phyloP scores from a whole-genome alignment of 306 rosid species.

The Rosa lucieae region DNA sequence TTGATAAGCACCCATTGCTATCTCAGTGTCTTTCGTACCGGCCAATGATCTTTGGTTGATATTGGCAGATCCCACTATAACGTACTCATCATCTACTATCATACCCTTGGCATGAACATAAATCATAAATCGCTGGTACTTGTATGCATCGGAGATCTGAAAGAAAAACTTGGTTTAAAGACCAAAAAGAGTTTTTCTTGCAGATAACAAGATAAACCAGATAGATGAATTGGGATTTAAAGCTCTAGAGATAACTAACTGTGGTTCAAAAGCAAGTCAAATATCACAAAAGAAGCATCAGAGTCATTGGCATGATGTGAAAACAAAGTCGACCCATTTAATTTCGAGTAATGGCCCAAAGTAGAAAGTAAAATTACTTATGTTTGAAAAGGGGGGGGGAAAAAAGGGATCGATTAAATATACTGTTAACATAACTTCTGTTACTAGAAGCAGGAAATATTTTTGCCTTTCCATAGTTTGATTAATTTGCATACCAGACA shows the following conservation, averaged over 20 bases:
- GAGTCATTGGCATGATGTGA: neutral
- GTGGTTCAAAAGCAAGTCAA: neutral
- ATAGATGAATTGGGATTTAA: neutral
- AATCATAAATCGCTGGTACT: slow-evolving; percentile 71
- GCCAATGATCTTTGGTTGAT: slow-evolving; percentile 98
- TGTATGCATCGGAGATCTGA: slow-evolving; percentile 52
- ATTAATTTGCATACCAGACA: neutral
- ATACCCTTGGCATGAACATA: slow-evolving; percentile 97
- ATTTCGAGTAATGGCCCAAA: neutral
- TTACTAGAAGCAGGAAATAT: neutral
- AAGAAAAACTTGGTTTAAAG: slow-evolving; percentile 19
- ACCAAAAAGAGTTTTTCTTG: slow-evolving; percentile 10
- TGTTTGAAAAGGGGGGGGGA: neutral
- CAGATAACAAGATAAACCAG: neutral
- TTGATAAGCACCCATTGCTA: slow-evolving; percentile 96
- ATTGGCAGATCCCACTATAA: slow-evolving; percentile 89
- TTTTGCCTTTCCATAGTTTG: neutral
- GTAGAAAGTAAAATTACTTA: neutral
- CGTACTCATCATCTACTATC: slow-evolving; percentile 87
- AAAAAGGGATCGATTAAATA: neutral
- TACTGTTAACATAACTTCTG: neutral
- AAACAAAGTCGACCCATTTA: neutral
- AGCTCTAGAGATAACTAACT: neutral
- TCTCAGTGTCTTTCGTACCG: slow-evolving; percentile 94
- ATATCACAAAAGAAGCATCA: neutral